A percentile compares a stretch with the other conserved stretches of the same genome.
Evolutionary conservation across 441 rosid species (phyloP).

Genomic region (Bocquillonia castaneifolia): DNA sequence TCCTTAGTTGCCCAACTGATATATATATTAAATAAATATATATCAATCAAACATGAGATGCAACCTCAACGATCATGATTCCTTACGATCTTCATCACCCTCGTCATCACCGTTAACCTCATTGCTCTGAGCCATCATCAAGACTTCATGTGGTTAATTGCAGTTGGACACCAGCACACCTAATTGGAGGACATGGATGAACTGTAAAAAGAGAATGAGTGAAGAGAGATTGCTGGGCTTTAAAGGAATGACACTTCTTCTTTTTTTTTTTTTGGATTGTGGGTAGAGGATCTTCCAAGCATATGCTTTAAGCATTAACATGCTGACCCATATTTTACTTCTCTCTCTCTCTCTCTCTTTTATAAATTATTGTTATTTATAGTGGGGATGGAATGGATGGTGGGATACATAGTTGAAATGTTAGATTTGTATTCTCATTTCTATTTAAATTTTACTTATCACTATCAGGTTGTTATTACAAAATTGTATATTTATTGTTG

Average conservation of each 20-base stretch:
- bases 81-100: constrained; percentile 19
- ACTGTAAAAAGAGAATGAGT: constrained; percentile 23
- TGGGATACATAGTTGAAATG: too few relatives aligned
- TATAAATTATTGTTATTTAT: too few relatives aligned
- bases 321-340: constrained; percentile 21
- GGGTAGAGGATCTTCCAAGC: constrained; percentile 46
- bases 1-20: constrained; percentile 48
- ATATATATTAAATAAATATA: background rate
- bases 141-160: background rate
- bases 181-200: constrained; percentile 15
- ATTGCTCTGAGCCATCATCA: constrained; percentile 5
- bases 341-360: constrained; percentile 3
- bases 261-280: background rate
- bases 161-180: background rate
- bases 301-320: constrained; percentile 46
- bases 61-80: constrained; percentile 14
- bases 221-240: constrained; percentile 18
- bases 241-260: constrained; percentile 10
- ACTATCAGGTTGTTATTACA: too few relatives aligned
- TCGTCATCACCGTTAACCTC: constrained; percentile 24
- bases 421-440: too few relatives aligned
- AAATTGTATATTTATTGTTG: too few relatives aligned
- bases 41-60: background rate
- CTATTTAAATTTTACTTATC: too few relatives aligned
- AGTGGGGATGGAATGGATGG: too few relatives aligned